phyloP scores from a whole-genome alignment of 1,284 basidiomycete species.

The Volvariella surrecta region DNA sequence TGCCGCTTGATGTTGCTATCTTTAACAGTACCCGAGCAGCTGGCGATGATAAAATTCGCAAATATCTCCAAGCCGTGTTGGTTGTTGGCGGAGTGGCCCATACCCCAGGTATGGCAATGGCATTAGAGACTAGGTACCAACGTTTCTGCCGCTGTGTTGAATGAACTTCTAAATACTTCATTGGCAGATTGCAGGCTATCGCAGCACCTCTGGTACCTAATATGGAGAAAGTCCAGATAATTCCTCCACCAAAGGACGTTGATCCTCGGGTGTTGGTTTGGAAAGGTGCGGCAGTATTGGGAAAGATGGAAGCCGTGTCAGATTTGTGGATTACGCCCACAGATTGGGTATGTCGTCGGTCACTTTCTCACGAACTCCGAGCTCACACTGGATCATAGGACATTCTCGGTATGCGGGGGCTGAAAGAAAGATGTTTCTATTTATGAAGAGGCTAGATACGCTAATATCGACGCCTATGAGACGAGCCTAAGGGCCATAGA shows the following conservation, averaged over 20 bases:
- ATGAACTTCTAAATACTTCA: slow-evolving; percentile 6
- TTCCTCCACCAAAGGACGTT: slow-evolving; percentile 89
- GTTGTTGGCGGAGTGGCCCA: slow-evolving; percentile 80
- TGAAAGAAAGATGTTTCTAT: slow-evolving; percentile 76
- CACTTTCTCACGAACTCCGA: slow-evolving; percentile 4
- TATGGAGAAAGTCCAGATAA: slow-evolving; percentile 81
- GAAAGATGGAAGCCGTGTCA: slow-evolving; percentile 81
- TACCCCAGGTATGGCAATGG: slow-evolving; percentile 70
- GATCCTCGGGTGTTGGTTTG: slow-evolving; percentile 87
- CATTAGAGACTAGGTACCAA: slow-evolving; percentile 67
- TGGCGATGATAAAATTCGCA: slow-evolving; percentile 84
- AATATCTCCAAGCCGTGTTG: slow-evolving; percentile 83
- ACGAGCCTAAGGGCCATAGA: too few species aligned
- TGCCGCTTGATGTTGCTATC: slow-evolving; percentile 91
- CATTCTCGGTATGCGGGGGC: slow-evolving; percentile 65
- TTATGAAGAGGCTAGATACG: slow-evolving; percentile 25
- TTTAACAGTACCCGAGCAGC: slow-evolving; percentile 84
- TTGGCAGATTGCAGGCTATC: slow-evolving; percentile 69
- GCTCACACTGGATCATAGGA: slow-evolving; percentile 41
- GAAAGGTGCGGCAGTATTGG: slow-evolving; percentile 95
- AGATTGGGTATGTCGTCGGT: slow-evolving; percentile 67
- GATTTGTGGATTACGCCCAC: slow-evolving; percentile 85
- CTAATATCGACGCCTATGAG: background rate
- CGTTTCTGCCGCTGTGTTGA: slow-evolving; percentile 8
- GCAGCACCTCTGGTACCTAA: slow-evolving; percentile 73